Evolutionary conservation across 768 basidiomycete genomes (phyloP).

Genomic region (Neoboletus subvelutipes): DNA sequence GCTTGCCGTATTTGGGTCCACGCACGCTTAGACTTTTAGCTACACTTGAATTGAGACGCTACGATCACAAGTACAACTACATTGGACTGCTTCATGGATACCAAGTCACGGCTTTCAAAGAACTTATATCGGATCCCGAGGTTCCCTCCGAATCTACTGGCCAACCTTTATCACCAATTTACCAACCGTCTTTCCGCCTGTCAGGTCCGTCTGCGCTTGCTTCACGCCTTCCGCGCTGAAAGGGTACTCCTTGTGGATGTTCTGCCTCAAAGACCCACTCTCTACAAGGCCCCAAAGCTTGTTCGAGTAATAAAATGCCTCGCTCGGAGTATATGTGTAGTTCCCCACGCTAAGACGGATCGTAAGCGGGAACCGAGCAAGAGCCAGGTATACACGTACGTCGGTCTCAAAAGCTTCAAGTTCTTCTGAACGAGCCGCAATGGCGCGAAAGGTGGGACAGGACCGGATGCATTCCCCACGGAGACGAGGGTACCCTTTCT

Average conservation of each 20-base stretch:
- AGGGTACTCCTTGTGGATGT: constrained; percentile 74
- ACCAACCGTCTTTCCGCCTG: constrained; percentile 74
- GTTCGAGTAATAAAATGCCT: constrained; percentile 62
- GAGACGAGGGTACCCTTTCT: constrained; percentile 90
- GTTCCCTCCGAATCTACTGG: constrained; percentile 6
- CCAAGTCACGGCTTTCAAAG: background rate
- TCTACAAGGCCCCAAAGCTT: constrained; percentile 63
- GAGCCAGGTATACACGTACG: constrained; percentile 40
- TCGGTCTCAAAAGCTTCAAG: constrained; percentile 72
- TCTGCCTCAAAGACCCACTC: constrained; percentile 60
- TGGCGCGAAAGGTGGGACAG: constrained; percentile 72
- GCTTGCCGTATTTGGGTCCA: constrained; percentile 17
- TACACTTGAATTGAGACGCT: background rate
- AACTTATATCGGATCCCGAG: background rate
- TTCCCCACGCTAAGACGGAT: constrained; percentile 55
- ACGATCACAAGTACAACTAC: constrained; percentile 3
- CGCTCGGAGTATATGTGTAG: constrained; percentile 73
- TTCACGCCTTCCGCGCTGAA: constrained; percentile 80
- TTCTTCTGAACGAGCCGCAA: constrained; percentile 80
- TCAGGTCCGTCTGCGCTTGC: constrained; percentile 77
- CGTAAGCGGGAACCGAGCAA: background rate
- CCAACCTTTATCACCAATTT: constrained; percentile 81
- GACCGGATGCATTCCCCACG: constrained; percentile 90
- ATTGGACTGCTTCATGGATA: background rate
- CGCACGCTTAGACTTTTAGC: background rate